phyloP scores from a whole-genome alignment of 441 rosid species.

The Syzygium syzygioides region DNA sequence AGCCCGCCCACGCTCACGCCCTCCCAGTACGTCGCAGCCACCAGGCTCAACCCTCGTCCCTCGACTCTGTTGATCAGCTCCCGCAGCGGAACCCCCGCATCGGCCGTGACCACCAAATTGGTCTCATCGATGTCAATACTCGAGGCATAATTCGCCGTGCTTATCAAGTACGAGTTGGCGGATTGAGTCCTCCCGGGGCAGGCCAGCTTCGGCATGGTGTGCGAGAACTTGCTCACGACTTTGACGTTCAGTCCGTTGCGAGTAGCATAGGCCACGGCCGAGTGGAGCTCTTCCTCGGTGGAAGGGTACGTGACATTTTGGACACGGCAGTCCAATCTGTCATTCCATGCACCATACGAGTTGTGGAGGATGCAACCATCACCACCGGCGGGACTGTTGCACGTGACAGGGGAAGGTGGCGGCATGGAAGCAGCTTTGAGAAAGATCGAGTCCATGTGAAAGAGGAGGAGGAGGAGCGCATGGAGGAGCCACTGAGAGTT shows the following conservation, averaged over 20 bases:
- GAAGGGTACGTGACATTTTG: constrained; percentile 44
- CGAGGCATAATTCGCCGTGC: constrained; percentile 46
- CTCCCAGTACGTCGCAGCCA: constrained; percentile 83
- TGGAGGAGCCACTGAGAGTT: background rate
- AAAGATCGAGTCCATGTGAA: background rate
- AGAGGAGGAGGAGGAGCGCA: background rate
- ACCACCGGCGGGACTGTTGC: constrained; percentile 19
- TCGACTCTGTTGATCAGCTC: constrained; percentile 61
- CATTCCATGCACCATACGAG: constrained; percentile 77
- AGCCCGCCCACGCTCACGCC: constrained; percentile 81
- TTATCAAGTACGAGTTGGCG: constrained; percentile 41
- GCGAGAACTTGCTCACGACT: constrained; percentile 63
- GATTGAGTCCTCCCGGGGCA: constrained; percentile 37
- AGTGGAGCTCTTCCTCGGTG: constrained; percentile 58
- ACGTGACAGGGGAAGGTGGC: constrained; percentile 48
- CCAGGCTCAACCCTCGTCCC: constrained; percentile 52
- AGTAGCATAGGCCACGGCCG: constrained; percentile 54
- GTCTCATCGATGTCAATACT: constrained; percentile 36
- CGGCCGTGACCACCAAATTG: constrained; percentile 46
- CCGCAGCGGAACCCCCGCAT: constrained; percentile 61
- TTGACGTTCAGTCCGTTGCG: constrained; percentile 49
- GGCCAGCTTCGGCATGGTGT: constrained; percentile 72
- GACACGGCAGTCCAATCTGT: constrained; percentile 48
- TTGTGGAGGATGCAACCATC: constrained; percentile 52
- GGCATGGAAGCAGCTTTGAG: constrained; percentile 34